phyloP scores from a whole-genome alignment of 768 basidiomycete genomes.

The Psilocybe subaeruginosa region DNA sequence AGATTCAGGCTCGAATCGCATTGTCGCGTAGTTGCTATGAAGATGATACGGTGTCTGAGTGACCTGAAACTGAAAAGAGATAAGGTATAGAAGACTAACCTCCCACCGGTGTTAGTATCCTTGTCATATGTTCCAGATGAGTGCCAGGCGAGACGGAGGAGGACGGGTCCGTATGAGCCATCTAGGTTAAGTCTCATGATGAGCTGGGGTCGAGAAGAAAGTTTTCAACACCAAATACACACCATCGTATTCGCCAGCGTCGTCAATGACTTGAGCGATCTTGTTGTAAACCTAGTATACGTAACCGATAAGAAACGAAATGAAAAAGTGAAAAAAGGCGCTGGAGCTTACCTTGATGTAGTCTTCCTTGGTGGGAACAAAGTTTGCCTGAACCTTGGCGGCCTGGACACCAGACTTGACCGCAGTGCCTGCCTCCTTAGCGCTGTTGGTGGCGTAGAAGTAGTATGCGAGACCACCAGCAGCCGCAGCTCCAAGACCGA shows the following conservation, averaged over 20 bases:
- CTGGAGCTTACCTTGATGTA: conserved; percentile 74
- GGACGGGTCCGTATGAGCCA: conserved; percentile 85
- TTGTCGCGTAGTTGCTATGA: conserved; percentile 84
- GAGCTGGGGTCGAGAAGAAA: conserved; percentile 13
- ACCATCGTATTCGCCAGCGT: conserved; percentile 89
- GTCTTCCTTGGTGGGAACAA: conserved; percentile 76
- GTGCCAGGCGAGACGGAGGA: conserved; percentile 94
- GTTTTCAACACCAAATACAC: conserved; percentile 18
- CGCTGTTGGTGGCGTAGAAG: conserved; percentile 57
- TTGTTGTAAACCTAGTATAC: conserved; percentile 81
- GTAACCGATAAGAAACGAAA: not conserved
- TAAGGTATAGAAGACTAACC: conserved; percentile 43
- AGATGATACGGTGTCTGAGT: conserved; percentile 4
- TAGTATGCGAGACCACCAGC: conserved; percentile 65
- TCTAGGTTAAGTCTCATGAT: conserved; percentile 44
- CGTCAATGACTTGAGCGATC: conserved; percentile 78
- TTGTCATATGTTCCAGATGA: conserved; percentile 92
- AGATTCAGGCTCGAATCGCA: conserved; percentile 94
- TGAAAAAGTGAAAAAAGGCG: not conserved
- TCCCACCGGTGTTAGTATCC: conserved; percentile 75
- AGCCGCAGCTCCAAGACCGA: conserved; percentile 63
- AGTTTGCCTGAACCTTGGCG: conserved; percentile 66
- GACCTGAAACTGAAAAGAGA: conserved; percentile 4
- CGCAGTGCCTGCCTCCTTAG: conserved; percentile 54
- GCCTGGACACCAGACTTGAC: conserved; percentile 65